Evolutionary conservation across 768 basidiomycete genomes (phyloP).

Genomic region (Agrocybe pediades): DNA sequence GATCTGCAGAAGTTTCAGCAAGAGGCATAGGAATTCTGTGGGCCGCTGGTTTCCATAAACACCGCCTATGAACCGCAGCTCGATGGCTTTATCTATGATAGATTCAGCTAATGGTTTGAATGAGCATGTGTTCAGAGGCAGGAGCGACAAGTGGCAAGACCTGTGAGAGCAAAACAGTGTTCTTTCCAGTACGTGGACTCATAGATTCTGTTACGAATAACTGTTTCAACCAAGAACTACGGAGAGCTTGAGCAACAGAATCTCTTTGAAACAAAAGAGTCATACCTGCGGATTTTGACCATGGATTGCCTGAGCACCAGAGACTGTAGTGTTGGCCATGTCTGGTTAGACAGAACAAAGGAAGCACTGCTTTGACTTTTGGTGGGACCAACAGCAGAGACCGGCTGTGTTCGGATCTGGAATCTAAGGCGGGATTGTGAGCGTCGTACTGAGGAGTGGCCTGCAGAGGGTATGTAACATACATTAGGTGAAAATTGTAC

Average conservation of each 20-base stretch:
- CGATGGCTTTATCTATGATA: conserved; percentile 91
- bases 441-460: too few species aligned
- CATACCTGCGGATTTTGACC: conserved; percentile 95
- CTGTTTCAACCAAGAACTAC: conserved; percentile 94
- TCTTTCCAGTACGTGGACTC: conserved; percentile 97
- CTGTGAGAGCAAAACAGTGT: conserved; percentile 96
- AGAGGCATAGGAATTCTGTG: conserved; percentile 90
- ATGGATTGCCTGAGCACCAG: conserved; percentile 87
- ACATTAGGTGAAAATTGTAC: neutral
- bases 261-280: neutral
- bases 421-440: neutral
- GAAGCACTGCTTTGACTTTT: too few species aligned
- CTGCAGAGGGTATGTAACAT: neutral
- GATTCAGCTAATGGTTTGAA: conserved; percentile 65
- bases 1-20: conserved; percentile 93
- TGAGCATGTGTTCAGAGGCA: neutral
- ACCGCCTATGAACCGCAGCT: conserved; percentile 81
- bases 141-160: conserved; percentile 38
- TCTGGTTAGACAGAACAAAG: neutral
- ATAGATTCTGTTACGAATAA: conserved; percentile 95
- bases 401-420: neutral
- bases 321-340: conserved; percentile 94
- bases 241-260: conserved; percentile 23
- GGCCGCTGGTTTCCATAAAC: conserved; percentile 95
- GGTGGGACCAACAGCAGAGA: neutral